phyloP scores from a whole-genome alignment of 2,329 filamentous ascomycete species.

The Hortaea werneckii region DNA sequence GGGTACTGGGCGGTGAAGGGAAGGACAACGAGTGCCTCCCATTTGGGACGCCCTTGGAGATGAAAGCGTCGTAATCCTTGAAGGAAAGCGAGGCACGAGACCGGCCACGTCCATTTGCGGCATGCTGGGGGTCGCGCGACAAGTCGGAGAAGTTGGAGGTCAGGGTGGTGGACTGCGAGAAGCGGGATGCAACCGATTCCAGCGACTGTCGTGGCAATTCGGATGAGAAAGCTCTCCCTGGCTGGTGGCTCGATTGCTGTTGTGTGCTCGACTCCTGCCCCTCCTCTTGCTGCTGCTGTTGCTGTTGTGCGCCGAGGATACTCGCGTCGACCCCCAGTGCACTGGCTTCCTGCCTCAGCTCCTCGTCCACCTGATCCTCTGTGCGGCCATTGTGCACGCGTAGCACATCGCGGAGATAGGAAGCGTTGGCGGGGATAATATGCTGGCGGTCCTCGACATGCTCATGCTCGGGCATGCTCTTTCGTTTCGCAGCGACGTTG shows the following conservation, averaged over 20 bases:
- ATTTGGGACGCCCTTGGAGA: conserved; percentile 16
- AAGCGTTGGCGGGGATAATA: conserved; percentile 4
- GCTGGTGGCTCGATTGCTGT: conserved; percentile 1
- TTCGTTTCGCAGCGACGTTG: background rate
- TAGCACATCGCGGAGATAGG: conserved; percentile 22
- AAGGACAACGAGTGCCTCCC: conserved; percentile 20
- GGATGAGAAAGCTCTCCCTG: conserved; percentile 2
- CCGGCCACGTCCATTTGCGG: conserved; percentile 4
- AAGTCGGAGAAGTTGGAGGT: conserved; percentile 23
- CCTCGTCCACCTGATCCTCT: conserved; percentile 20
- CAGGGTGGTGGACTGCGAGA: conserved; percentile 25
- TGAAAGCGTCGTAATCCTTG: conserved; percentile 25
- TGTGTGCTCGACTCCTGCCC: background rate
- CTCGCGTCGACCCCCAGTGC: conserved; percentile 17
- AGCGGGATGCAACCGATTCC: conserved; percentile 22
- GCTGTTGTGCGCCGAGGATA: conserved; percentile 1
- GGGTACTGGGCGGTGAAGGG: conserved; percentile 18
- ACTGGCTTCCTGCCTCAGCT: conserved; percentile 17
- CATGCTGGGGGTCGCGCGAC: conserved; percentile 17
- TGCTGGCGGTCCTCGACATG: background rate
- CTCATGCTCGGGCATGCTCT: background rate
- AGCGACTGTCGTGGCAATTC: conserved; percentile 17
- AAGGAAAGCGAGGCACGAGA: conserved; percentile 21
- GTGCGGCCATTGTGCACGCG: conserved; percentile 18
- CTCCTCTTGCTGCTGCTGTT: conserved; percentile 3